Percentiles rank a stretch among this genome's conserved stretches.
Conservation (phyloP, 306 rosid species). For the Begonia masoniana region DNA sequence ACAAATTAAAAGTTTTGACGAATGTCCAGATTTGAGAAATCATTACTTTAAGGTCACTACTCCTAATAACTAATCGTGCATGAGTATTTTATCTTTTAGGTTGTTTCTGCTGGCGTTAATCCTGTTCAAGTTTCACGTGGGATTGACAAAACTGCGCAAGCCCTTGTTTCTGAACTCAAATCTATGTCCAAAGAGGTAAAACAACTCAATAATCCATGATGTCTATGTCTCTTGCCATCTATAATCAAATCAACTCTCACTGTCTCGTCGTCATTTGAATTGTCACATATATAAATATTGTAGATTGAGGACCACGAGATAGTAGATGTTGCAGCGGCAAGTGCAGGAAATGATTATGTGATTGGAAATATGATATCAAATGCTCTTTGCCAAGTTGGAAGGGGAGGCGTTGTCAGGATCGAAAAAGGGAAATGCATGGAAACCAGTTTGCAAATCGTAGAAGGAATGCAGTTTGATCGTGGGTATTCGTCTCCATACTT, state of each 20-base stretch:
- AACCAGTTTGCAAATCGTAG: slow-evolving; percentile 63
- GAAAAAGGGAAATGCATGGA: slow-evolving; percentile 54
- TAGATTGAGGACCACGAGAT: slow-evolving; percentile 79
- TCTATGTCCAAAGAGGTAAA: slow-evolving; percentile 70
- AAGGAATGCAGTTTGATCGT: slow-evolving; percentile 89
- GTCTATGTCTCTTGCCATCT: background rate
- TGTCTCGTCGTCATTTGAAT: slow-evolving; percentile 8
- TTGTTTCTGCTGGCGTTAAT: slow-evolving; percentile 81
- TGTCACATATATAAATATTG: slow-evolving; percentile 16
- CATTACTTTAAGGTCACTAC: no score
- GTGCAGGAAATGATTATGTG: slow-evolving; percentile 73
- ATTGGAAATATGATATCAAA: slow-evolving; percentile 81
- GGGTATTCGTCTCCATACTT: slow-evolving; percentile 81
- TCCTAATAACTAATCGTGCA: background rate
- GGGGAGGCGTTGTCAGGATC: slow-evolving; percentile 70
- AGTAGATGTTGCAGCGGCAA: slow-evolving; percentile 72
- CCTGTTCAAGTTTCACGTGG: slow-evolving; percentile 89
- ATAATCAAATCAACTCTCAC: no score
- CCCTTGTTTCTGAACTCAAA: slow-evolving; percentile 70
- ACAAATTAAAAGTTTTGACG: no score
- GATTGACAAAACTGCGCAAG: slow-evolving; percentile 68
- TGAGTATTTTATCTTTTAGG: slow-evolving; percentile 25
- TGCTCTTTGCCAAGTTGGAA: slow-evolving; percentile 66
- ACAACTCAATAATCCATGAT: background rate
- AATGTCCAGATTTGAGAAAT: no score